Conservation (phyloP, 2,329 filamentous ascomycete genomes). For the Paracoccidioides lutzii region DNA sequence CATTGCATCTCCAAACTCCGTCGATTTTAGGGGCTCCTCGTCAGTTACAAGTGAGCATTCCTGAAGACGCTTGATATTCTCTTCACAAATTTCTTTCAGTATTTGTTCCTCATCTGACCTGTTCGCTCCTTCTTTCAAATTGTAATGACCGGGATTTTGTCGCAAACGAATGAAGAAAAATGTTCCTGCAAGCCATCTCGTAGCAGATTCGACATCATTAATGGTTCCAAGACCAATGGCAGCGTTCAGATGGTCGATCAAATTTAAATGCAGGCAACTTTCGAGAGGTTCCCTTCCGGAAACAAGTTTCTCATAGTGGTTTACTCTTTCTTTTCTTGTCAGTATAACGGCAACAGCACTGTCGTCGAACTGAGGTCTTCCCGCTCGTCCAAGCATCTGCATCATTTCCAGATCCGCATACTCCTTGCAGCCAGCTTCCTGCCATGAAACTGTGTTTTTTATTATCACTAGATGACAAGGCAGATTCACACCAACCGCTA, state of each 20-base stretch:
- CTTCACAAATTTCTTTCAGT: slow-evolving; percentile 57
- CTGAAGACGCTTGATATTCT: slow-evolving; percentile 53
- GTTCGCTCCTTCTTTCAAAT: slow-evolving; percentile 42
- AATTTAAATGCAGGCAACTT: slow-evolving; percentile 62
- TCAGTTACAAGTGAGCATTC: slow-evolving; percentile 45
- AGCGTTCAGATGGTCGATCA: slow-evolving; percentile 75
- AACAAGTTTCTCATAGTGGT: slow-evolving; percentile 59
- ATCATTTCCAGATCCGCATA: slow-evolving; percentile 75
- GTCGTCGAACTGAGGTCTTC: slow-evolving; percentile 69
- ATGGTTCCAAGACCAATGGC: slow-evolving; percentile 69
- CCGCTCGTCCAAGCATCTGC: slow-evolving; percentile 81
- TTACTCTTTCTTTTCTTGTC: slow-evolving; percentile 52
- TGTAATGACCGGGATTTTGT: slow-evolving; percentile 59
- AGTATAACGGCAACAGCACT: slow-evolving; percentile 68
- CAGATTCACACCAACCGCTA: slow-evolving; percentile 72
- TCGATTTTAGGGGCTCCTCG: slow-evolving; percentile 43
- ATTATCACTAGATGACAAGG: slow-evolving; percentile 74
- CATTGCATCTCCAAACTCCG: slow-evolving; percentile 68
- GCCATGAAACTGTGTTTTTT: slow-evolving; percentile 62
- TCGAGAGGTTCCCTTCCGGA: slow-evolving; percentile 62
- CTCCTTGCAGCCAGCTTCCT: slow-evolving; percentile 49
- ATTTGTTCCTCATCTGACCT: slow-evolving; percentile 46
- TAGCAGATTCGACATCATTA: slow-evolving; percentile 49
- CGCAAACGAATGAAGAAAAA: slow-evolving; percentile 65
- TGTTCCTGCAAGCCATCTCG: slow-evolving; percentile 61